Conservation (phyloP, 2,329 filamentous ascomycete species). For the Alternaria ventricosa region DNA sequence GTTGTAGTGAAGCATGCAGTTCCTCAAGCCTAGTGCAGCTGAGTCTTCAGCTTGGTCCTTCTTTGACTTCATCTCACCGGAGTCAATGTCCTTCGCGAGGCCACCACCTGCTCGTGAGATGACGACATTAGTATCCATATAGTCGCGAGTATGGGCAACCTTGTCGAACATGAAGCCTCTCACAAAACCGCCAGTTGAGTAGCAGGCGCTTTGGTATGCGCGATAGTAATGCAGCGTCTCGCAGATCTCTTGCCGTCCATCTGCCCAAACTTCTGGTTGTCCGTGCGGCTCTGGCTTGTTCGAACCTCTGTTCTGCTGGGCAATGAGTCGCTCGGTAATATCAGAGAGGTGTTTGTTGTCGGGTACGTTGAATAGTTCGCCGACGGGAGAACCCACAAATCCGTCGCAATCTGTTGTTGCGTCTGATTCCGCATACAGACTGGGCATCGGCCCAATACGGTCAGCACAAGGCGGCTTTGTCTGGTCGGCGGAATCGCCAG, state of each 20-base stretch:
- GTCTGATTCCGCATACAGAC: conserved; percentile 1
- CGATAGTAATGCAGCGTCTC: conserved; percentile 69
- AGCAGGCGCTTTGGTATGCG: conserved; percentile 65
- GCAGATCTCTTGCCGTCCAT: conserved; percentile 65
- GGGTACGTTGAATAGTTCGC: neutral
- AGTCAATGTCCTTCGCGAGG: conserved; percentile 53
- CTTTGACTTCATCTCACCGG: conserved; percentile 54
- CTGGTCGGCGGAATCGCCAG: neutral
- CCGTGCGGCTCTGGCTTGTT: conserved; percentile 43
- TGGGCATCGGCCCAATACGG: neutral
- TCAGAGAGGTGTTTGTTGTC: conserved; percentile 5
- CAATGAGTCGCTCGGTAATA: conserved; percentile 21
- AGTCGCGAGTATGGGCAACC: conserved; percentile 61
- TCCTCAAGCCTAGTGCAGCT: conserved; percentile 52
- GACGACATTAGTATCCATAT: conserved; percentile 66
- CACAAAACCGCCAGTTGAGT: conserved; percentile 59
- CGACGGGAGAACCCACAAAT: neutral
- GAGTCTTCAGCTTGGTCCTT: conserved; percentile 55
- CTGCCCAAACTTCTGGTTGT: conserved; percentile 63
- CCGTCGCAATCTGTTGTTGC: conserved; percentile 5
- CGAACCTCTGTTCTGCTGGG: conserved; percentile 26
- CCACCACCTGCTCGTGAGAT: conserved; percentile 69
- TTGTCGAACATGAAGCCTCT: conserved; percentile 67
- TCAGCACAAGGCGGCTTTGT: neutral
- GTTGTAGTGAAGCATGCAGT: conserved; percentile 55